Base-by-base conservation (phyloP, 1,139 yeast genomes). In the Magnusiomyces suaveolens region DNA sequence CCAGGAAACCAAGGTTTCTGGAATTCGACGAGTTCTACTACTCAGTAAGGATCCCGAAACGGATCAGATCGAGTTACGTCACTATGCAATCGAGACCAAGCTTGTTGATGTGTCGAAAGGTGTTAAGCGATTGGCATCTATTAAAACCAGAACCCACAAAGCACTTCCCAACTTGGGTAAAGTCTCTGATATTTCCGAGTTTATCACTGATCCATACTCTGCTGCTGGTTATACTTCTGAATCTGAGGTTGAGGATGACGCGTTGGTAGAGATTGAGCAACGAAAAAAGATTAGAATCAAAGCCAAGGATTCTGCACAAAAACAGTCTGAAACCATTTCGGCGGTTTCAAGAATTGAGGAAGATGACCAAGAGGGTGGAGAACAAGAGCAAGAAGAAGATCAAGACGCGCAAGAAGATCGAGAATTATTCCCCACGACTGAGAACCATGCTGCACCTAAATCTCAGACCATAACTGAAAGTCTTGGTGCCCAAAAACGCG, bases 11-110 rank as follows among this genome's bases (percentile, higher is more conserved):
- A 83, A 81, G 60, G 84, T 92, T 33, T 73, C 77, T 46, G 75
- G 84, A 0, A 90, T 94, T 59, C 84, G 82, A 64, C 77, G 99
- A 63, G 97, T 94, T 10, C 74, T 94, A 64, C 78, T 94, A 80
- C 73, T 94, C 57, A 84, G 85, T 67, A 86, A 83, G 65, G 84
- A 84, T 63, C 76, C 78, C 33, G 81, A 77, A 53, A 82, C 88
- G 1, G 88, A 85, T 8, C 76, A 75, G 52, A 83, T 92, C 56
- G 95, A 89, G 61, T 68, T 92, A 59, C 82, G 99, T 65, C 99
- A 94, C 68, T 94, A 87, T 67, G 83, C 87, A 55, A 90, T 94
- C 60, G 87, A 86, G 60, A 87, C 97, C 43, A 87, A 86, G 66
- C 75, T 85, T 54, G 94, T 90, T 10, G 97, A 89, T 57, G 87